phyloP scores from a whole-genome alignment of 2,329 filamentous ascomycete species.

The Fusarium tjaetaba region DNA sequence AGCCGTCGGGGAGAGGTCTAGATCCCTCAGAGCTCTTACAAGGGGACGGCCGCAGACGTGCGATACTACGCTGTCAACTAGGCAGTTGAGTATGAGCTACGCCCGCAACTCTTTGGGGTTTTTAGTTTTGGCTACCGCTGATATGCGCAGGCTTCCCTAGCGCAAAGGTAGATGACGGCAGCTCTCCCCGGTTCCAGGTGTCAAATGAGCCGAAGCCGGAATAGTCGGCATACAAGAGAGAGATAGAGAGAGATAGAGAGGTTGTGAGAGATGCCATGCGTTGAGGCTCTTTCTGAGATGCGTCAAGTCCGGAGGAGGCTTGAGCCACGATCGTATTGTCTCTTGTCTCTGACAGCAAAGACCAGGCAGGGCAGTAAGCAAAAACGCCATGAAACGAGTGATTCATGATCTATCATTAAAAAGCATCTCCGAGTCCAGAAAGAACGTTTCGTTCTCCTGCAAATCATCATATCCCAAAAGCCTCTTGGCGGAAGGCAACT shows the following conservation, averaged over 20 bases:
- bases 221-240: neutral
- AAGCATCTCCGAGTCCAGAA: neutral
- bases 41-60: constrained; percentile 9
- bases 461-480: constrained; percentile 6
- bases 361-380: neutral
- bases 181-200: neutral
- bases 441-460: neutral
- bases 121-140: constrained; percentile 8
- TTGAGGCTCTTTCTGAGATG: neutral
- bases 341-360: neutral
- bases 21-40: constrained; percentile 6
- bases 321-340: neutral
- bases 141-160: constrained; percentile 25
- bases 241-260: neutral
- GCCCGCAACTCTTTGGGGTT: constrained; percentile 25
- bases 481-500: constrained; percentile 18
- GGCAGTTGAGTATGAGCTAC: constrained; percentile 7
- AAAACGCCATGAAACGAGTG: neutral
- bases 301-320: neutral
- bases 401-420: constrained; percentile 16
- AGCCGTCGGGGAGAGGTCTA: neutral
- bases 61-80: constrained; percentile 15
- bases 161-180: constrained; percentile 19
- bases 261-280: neutral
- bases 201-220: constrained; percentile 1